Conservation (phyloP, 2,329 filamentous ascomycete species). For the Sphaerulina musiva region DNA sequence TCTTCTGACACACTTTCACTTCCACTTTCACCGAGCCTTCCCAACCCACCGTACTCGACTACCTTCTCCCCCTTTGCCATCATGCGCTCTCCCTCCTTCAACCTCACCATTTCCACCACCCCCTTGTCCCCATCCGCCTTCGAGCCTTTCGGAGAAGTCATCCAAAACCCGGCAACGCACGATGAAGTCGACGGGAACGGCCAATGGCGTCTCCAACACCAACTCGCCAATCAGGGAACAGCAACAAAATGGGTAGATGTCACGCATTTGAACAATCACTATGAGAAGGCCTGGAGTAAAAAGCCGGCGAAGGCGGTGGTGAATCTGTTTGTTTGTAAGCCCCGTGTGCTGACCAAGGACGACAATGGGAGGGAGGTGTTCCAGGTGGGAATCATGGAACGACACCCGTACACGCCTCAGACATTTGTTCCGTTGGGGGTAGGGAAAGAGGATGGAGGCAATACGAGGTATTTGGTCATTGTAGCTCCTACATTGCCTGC, state of each 20-base stretch:
- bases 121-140: slow-evolving; percentile 53
- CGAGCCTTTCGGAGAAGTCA: slow-evolving; percentile 72
- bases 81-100: slow-evolving; percentile 3
- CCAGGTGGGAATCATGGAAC: slow-evolving; percentile 67
- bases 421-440: slow-evolving; percentile 76
- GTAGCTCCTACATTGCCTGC: slow-evolving; percentile 71
- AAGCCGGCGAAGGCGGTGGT: slow-evolving; percentile 56
- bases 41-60: slow-evolving; percentile 37
- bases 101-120: neutral
- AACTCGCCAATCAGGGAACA: slow-evolving; percentile 74
- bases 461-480: slow-evolving; percentile 68
- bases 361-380: slow-evolving; percentile 43
- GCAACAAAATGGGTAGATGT: slow-evolving; percentile 82
- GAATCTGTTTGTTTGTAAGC: slow-evolving; percentile 85
- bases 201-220: slow-evolving; percentile 37
- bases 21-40: too few species aligned
- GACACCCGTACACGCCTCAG: slow-evolving; percentile 90
- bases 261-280: slow-evolving; percentile 65
- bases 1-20: too few species aligned
- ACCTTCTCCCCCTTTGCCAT: neutral
- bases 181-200: slow-evolving; percentile 27
- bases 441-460: slow-evolving; percentile 37
- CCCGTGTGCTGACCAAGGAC: slow-evolving; percentile 45
- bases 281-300: slow-evolving; percentile 57
- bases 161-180: slow-evolving; percentile 58